phyloP scores from a whole-genome alignment of 176 grass and related monocot species.

The Lolium rigidum region DNA sequence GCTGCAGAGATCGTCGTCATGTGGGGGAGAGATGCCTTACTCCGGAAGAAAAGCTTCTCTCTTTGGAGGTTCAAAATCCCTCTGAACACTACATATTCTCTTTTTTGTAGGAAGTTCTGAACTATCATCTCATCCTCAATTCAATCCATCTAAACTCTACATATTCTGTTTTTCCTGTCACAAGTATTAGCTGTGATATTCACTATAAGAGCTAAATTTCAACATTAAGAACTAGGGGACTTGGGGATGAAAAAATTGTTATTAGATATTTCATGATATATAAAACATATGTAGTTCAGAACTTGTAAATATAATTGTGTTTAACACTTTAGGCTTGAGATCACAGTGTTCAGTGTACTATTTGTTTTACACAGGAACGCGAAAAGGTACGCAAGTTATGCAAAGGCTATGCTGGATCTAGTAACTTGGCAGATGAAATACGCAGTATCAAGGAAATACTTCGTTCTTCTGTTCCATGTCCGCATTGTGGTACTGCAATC shows the following conservation, averaged over 20 bases:
- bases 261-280: not conserved
- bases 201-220: not conserved
- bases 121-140: not conserved
- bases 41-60: conserved; percentile 54
- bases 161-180: not conserved
- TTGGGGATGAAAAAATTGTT: not conserved
- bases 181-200: not conserved
- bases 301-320: not conserved
- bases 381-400: conserved; percentile 10
- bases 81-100: not conserved
- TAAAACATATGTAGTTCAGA: not conserved
- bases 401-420: conserved; percentile 6
- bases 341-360: not conserved
- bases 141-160: not conserved
- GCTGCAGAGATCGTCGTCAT: conserved; percentile 54
- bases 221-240: not conserved
- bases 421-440: conserved; percentile 50
- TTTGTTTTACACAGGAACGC: conserved; percentile 39
- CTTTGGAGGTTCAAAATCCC: conserved; percentile 40
- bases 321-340: not conserved
- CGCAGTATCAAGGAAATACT: conserved; percentile 47
- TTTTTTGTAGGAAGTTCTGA: not conserved
- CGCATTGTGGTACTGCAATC: conserved; percentile 50
- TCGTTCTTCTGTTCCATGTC: conserved; percentile 54
- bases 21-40: conserved; percentile 54